These are phyloP conservation scores for Picea abies DNA, from an alignment of 83 land plant species.

Conservation along the genomic window DNA sequence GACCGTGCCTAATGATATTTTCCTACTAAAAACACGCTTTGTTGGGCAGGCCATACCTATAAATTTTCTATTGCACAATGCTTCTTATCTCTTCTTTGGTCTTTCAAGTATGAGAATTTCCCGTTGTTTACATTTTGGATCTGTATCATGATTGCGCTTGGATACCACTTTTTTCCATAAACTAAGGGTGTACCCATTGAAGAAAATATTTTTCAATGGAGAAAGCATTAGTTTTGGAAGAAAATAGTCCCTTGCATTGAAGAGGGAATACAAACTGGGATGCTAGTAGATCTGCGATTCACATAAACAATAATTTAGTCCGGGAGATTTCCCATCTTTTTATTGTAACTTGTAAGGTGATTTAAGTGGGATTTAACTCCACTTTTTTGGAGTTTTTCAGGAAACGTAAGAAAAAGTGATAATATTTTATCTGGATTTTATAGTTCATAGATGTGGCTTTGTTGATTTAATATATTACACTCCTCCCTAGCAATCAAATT, in stretches of 20 bases:
- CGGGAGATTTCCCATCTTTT: too few relatives aligned
- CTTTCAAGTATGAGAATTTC: constrained; percentile 56
- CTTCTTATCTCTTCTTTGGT: constrained; percentile 53
- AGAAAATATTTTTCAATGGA: constrained; percentile 65
- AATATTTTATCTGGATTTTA: too few relatives aligned
- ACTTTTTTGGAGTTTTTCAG: too few relatives aligned
- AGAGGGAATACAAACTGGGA: not conserved
- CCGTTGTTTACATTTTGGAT: constrained; percentile 71
- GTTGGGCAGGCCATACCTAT: constrained; percentile 78
- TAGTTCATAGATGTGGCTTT: too few relatives aligned
- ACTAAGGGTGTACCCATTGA: constrained; percentile 78
- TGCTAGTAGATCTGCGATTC: too few relatives aligned
- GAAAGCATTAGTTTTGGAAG: constrained; percentile 76
- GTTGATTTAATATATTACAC: too few relatives aligned
- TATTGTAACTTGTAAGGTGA: too few relatives aligned
- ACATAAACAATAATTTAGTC: too few relatives aligned
- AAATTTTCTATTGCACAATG: constrained; percentile 61
- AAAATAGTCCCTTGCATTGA: constrained; percentile 34
- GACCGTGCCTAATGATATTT: constrained; percentile 84
- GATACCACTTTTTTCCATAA: constrained; percentile 58
- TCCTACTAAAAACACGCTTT: constrained; percentile 66
- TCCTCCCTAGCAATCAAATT: too few relatives aligned
- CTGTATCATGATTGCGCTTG: constrained; percentile 59
- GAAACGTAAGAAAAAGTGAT: too few relatives aligned
- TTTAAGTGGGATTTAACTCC: too few relatives aligned